Evolutionary conservation across 1,139 yeast species (phyloP).

Genomic region (Blastobotrys raffinosifermentans): DNA sequence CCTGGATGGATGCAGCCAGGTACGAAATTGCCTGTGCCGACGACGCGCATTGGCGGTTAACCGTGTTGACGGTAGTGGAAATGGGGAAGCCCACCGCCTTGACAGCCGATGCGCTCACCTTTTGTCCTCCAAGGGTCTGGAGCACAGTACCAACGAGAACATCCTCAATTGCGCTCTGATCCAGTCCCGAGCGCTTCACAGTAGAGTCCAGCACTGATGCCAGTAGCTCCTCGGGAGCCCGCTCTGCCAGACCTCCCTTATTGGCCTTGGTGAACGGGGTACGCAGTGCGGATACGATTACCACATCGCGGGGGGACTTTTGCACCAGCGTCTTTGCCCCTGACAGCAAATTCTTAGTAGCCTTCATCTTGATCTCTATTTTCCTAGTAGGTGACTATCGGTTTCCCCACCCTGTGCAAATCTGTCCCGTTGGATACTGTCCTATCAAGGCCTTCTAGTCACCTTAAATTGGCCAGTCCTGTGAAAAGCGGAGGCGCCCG

Average conservation of each 20-base stretch:
- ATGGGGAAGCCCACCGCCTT: conserved; percentile 37
- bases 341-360: no score
- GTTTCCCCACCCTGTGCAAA: no score
- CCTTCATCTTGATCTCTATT: no score
- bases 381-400: no score
- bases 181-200: conserved; percentile 29
- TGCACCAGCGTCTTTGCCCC: no score
- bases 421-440: no score
- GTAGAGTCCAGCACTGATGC: conserved; percentile 33
- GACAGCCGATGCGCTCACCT: conserved; percentile 33
- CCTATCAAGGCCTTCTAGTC: no score
- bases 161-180: conserved; percentile 31
- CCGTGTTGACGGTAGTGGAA: conserved; percentile 37
- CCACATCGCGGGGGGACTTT: conserved; percentile 35
- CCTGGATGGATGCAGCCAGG: conserved; percentile 32
- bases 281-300: conserved; percentile 36
- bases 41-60: conserved; percentile 42
- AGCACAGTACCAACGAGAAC: conserved; percentile 34
- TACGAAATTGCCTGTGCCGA: conserved; percentile 39
- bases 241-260: conserved; percentile 37
- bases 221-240: conserved; percentile 38
- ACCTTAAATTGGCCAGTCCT: no score
- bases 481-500: no score
- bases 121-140: conserved; percentile 35
- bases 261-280: conserved; percentile 37